Evolutionary conservation across 1,139 yeast species (phyloP).

Genomic region (Hanseniaspora uvarum): DNA sequence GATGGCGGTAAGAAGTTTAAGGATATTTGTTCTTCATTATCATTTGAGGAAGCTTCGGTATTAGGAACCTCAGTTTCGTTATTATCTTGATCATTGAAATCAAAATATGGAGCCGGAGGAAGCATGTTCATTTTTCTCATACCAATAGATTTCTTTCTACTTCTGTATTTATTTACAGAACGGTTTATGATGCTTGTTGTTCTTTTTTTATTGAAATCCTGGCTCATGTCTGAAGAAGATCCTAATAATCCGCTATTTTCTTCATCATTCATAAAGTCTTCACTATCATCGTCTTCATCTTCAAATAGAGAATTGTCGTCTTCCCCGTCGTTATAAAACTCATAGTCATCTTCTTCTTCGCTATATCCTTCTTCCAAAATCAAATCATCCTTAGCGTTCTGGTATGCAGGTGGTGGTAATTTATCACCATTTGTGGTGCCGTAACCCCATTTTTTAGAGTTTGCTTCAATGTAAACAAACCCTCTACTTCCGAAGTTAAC

Average conservation of each 20-base stretch:
- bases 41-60: background rate
- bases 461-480: conserved; percentile 89
- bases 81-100: background rate
- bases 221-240: conserved; percentile 20
- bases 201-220: conserved; percentile 1
- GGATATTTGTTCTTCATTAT: conserved; percentile 12
- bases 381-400: conserved; percentile 38
- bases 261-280: background rate
- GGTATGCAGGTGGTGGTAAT: conserved; percentile 66
- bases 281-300: conserved; percentile 7
- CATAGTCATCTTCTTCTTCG: conserved; percentile 7
- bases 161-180: background rate
- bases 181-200: background rate
- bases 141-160: conserved; percentile 5
- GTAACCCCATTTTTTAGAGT: conserved; percentile 78
- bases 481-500: conserved; percentile 88
- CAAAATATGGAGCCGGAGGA: conserved; percentile 18
- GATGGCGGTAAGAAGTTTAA: conserved; percentile 14
- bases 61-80: background rate
- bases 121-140: conserved; percentile 3
- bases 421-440: conserved; percentile 62
- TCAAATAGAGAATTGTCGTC: background rate
- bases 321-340: conserved; percentile 1
- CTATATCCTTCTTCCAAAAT: conserved; percentile 30
- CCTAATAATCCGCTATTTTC: conserved; percentile 11